Evolutionary conservation across 345 rosid species (phyloP).

Genomic region (Ceriops zippeliana): DNA sequence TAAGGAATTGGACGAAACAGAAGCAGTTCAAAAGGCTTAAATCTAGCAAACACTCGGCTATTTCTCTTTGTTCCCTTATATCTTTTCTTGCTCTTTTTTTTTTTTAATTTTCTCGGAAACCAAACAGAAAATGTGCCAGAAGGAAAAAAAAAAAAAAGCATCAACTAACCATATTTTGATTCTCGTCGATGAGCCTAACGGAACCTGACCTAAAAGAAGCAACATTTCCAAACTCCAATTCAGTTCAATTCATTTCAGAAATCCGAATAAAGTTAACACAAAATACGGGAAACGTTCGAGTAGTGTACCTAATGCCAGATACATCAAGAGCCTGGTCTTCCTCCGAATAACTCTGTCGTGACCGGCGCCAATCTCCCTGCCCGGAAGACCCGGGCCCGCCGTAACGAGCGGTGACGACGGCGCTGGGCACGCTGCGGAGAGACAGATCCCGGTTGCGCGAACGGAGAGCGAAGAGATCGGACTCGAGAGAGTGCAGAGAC

Average conservation of each 20-base stretch:
- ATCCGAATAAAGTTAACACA: not conserved
- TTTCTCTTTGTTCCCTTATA: no score
- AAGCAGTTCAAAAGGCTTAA: no score
- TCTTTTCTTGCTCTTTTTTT: not conserved
- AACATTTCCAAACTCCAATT: conserved; percentile 1
- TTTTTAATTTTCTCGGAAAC: not conserved
- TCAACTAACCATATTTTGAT: conserved; percentile 79
- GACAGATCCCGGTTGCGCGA: conserved; percentile 25
- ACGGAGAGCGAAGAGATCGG: conserved; percentile 48
- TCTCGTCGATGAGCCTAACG: conserved; percentile 71
- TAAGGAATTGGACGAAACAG: no score
- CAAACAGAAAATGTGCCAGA: conserved; percentile 10
- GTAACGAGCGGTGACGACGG: conserved; percentile 44
- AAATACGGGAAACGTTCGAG: not conserved
- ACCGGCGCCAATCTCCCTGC: conserved; percentile 27
- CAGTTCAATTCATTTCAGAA: not conserved
- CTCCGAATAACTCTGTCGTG: conserved; percentile 44
- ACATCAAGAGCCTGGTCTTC: conserved; percentile 64
- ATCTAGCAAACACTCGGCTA: no score
- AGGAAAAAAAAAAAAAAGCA: not conserved
- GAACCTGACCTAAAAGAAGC: conserved; percentile 51
- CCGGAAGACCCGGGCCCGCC: conserved; percentile 51
- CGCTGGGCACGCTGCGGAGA: conserved; percentile 26
- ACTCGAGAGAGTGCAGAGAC: conserved; percentile 26
- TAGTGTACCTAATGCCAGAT: conserved; percentile 50